Percentiles rank a stretch among this genome's conserved stretches.
These are phyloP conservation scores for Trichophaea hybrida DNA, from an alignment of 2,329 filamentous ascomycete species.

Conservation along the genomic window DNA sequence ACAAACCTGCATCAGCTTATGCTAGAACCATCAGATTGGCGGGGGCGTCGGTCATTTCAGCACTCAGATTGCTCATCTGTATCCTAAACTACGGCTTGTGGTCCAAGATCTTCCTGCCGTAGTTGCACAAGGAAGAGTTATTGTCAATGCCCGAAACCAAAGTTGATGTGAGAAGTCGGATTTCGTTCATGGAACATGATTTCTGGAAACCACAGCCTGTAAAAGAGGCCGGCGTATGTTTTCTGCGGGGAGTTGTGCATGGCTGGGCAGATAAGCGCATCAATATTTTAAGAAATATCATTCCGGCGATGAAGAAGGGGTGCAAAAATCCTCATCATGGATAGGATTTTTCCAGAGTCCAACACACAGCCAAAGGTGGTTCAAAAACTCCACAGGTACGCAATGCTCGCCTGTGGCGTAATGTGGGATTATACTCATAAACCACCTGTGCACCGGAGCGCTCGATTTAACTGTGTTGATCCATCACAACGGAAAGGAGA, in stretches of 20 bases:
- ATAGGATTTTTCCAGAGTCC: conserved; percentile 28
- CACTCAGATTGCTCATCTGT: background rate
- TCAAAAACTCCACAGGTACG: conserved; percentile 3
- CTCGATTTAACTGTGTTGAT: conserved; percentile 43
- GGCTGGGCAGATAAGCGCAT: conserved; percentile 44
- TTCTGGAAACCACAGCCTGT: conserved; percentile 45
- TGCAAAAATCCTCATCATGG: conserved; percentile 35
- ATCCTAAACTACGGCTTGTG: conserved; percentile 1
- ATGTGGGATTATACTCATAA: background rate
- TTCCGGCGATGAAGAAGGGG: conserved; percentile 43
- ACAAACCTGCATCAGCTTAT: background rate
- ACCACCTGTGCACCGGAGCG: conserved; percentile 24
- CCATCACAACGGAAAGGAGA: conserved; percentile 40
- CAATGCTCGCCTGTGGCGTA: background rate
- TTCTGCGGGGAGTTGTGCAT: conserved; percentile 47
- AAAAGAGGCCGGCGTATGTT: conserved; percentile 43
- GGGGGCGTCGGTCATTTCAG: conserved; percentile 6
- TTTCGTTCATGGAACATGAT: conserved; percentile 36
- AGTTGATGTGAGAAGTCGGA: background rate
- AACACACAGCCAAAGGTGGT: background rate
- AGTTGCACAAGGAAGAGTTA: background rate
- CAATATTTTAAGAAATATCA: conserved; percentile 38
- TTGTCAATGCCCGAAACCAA: background rate
- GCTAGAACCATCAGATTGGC: background rate
- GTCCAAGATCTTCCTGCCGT: conserved; percentile 3